phyloP scores from a whole-genome alignment of 1,139 yeast species.

The Geotrichum fermentans region DNA sequence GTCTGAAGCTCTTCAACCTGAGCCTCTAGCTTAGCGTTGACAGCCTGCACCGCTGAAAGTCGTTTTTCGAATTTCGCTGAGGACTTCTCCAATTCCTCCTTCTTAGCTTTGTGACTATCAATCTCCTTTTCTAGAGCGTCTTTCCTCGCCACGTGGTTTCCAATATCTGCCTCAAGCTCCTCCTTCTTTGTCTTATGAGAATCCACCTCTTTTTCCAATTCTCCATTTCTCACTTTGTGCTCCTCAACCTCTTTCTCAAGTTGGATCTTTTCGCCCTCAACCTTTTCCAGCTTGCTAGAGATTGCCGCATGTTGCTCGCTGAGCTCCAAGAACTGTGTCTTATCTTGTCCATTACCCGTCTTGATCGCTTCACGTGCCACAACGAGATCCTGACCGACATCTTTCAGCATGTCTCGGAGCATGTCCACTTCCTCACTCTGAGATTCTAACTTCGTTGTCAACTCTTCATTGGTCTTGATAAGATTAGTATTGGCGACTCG shows the following conservation, averaged over 20 bases:
- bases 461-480: neutral
- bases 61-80: constrained; percentile 1
- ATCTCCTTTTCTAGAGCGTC: neutral
- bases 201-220: neutral
- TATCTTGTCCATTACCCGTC: neutral
- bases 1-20: neutral
- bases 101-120: neutral
- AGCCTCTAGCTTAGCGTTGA: neutral
- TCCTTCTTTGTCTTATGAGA: neutral
- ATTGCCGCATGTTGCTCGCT: constrained; percentile 1
- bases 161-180: neutral
- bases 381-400: constrained; percentile 15
- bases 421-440: constrained; percentile 11
- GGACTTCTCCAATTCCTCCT: constrained; percentile 7
- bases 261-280: neutral
- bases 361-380: constrained; percentile 11
- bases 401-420: constrained; percentile 16
- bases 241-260: constrained; percentile 1
- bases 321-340: constrained; percentile 1
- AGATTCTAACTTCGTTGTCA: neutral
- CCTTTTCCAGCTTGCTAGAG: neutral
- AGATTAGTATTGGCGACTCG: neutral
- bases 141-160: neutral
- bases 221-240: neutral
- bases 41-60: neutral